Evolutionary conservation across 2,329 filamentous ascomycete genomes (phyloP).

Genomic region (Arthrobotrys conoides): DNA sequence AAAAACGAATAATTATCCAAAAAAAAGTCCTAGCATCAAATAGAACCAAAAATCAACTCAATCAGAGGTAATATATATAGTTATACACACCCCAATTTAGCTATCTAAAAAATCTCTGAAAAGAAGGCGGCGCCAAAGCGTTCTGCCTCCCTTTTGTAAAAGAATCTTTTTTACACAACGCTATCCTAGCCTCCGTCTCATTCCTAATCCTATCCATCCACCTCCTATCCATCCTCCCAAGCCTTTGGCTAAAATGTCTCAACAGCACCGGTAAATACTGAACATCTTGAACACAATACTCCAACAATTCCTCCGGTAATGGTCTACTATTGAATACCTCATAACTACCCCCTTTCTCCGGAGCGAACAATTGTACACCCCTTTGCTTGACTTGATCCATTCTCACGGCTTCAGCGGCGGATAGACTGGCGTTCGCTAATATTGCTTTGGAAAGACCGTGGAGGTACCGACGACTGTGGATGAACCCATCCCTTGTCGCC

Average conservation of each 20-base stretch:
- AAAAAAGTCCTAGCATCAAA: background rate
- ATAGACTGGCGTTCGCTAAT: background rate
- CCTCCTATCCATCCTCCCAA: conserved; percentile 1
- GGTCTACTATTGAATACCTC: conserved; percentile 71
- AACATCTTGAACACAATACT: conserved; percentile 71
- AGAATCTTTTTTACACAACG: background rate
- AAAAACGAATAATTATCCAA: background rate
- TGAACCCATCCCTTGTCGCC: background rate
- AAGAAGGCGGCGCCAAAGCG: conserved; percentile 1
- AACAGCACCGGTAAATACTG: conserved; percentile 67
- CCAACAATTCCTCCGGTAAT: conserved; percentile 66
- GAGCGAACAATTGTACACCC: conserved; percentile 67
- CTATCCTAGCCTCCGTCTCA: conserved; percentile 14
- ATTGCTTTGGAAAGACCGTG: conserved; percentile 19
- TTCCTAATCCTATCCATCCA: background rate
- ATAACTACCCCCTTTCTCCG: conserved; percentile 68
- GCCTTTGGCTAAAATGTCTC: background rate
- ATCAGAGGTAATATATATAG: background rate
- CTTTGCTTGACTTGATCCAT: conserved; percentile 67
- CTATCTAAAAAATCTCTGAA: background rate
- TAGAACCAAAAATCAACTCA: too few relatives aligned
- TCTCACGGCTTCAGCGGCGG: conserved; percentile 11
- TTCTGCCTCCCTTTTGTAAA: conserved; percentile 9
- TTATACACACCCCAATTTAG: background rate
- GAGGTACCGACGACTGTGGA: background rate